Evolutionary conservation across 768 basidiomycete genomes (phyloP).

Genomic region (Cystofilobasidium bisporidii): DNA sequence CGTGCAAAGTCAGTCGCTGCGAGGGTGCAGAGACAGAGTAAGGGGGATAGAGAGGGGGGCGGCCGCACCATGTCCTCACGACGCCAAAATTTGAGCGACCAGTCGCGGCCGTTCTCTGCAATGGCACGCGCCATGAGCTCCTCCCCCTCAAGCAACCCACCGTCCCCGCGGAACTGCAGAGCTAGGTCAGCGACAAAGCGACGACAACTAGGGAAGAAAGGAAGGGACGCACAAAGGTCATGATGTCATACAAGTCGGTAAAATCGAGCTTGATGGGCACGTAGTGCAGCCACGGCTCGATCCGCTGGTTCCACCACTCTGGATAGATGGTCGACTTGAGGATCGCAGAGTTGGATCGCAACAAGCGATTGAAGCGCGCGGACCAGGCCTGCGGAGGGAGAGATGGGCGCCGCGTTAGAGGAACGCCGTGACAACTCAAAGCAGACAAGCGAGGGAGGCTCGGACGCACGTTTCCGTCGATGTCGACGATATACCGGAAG

Average conservation of each 20-base stretch:
- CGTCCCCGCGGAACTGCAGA: constrained; percentile 25
- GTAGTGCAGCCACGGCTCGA: constrained; percentile 40
- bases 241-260: constrained; percentile 23
- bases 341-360: constrained; percentile 34
- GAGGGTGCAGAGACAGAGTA: too few relatives aligned
- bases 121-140: constrained; percentile 22
- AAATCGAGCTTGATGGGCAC: constrained; percentile 36
- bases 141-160: neutral
- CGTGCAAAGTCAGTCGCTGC: too few relatives aligned
- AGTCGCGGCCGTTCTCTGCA: constrained; percentile 16
- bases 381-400: constrained; percentile 35
- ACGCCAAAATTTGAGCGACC: constrained; percentile 21
- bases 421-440: too few relatives aligned
- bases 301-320: constrained; percentile 38
- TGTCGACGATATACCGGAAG: constrained; percentile 38
- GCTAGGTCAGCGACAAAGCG: neutral
- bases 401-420: too few relatives aligned
- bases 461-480: constrained; percentile 30
- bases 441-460: too few relatives aligned
- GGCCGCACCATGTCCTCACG: constrained; percentile 25
- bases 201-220: neutral
- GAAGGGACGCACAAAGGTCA: constrained; percentile 21
- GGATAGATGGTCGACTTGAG: constrained; percentile 39
- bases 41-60: neutral
- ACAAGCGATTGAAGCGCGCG: constrained; percentile 36